Base-by-base conservation (phyloP, 2,329 filamentous ascomycete genomes). In the Fusarium abutilonis region DNA sequence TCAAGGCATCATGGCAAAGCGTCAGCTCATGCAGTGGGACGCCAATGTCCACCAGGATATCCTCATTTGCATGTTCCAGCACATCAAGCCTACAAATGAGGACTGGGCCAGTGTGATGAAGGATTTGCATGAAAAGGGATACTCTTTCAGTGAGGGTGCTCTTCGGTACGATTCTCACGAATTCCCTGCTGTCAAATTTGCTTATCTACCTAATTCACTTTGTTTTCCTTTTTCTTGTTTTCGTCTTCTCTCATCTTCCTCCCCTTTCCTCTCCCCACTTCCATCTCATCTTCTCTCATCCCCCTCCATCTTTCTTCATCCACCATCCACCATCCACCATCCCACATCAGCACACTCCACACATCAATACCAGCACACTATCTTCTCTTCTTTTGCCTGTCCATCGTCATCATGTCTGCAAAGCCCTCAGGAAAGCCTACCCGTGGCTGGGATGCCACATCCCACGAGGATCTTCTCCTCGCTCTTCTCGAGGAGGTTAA, bases 41-140 rank as follows among this genome's bases (percentile, higher is more conserved):
- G 67, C 74, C 6, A 70, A 72, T 9, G 74, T 77, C 15, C 79
- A 83, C 41, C 71, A 79, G 55, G 78, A 79, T 36, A 77, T 83
- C 38, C 73, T 84, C 32, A 52, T 77, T 7, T 75, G 75, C 26
- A 55, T 83, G 21, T 68, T 79, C n/a, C 72, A 75, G 23, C 69
- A 75, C 7, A 61, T 78, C 50, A 75, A 72, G 34, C 73, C 78
- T 3, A 69, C 60, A 3, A 35, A 60, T 0, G 66, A 66, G 1
- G 72, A 78, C 10, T 77, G 74, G 64, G 39, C 66, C 19, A 71
- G 74, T n/a, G 69, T 82, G 7, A 73, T 80, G 66, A 67, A 67
- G 0, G 68, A 79, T 5, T 70, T 82, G 35, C 64, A 70, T 0
- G 68, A 60, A 6, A 72, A 74, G 52, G 79, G 78, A 9, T 80